Evolutionary conservation across 164 flowering plant species (phyloP), one percentile per base, ranked within the genome.

Genomic region (Umbilicus rupestris): DNA sequence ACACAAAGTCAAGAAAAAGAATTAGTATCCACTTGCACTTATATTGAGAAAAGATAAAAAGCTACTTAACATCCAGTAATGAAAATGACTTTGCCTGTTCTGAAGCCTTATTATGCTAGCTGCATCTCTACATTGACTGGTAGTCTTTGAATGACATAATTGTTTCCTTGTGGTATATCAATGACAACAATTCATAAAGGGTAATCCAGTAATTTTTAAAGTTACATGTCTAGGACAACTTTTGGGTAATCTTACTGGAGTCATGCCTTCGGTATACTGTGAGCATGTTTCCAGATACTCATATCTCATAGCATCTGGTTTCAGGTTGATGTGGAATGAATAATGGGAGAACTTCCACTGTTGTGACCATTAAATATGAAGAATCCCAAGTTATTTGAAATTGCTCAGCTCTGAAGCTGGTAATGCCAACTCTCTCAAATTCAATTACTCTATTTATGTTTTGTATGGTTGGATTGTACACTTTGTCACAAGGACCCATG

Each of bases 1-100:
- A 62, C 63, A 9, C 69, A 77, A 66, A 50, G 14, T 30, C 37
- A 60, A 31, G 63, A 60, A 10, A 60, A 35, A 30, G n/a, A 35
- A 16, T 26, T 15, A n/a, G 5, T 60, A 29, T 10, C 39, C 63
- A 16, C 35, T 5, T 35, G 19, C 39, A 35, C 12, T 60, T 30
- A 12, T 26, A 58, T n/a, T n/a, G 39, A 26, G 63, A 30, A 59
- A 29, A 59, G n/a, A 3, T n/a, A 47, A 47, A 19, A 4, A 3
- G 52, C 20, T n/a, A 47, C 52, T 19, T 2, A 4, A n/a, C 24
- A 47, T 47, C 24, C 9, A 6, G 1, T 42, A 16, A 26, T 52
- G 29, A 52, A 52, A 9, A 3, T 52, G 29, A 52, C 3, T 52
- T 52, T 20, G 19, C 8, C n/a, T 20, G 55, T 49, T 49, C n/a